Evolutionary conservation across 2,329 filamentous ascomycete genomes (phyloP).

Genomic region (Penicillium sp.): DNA sequence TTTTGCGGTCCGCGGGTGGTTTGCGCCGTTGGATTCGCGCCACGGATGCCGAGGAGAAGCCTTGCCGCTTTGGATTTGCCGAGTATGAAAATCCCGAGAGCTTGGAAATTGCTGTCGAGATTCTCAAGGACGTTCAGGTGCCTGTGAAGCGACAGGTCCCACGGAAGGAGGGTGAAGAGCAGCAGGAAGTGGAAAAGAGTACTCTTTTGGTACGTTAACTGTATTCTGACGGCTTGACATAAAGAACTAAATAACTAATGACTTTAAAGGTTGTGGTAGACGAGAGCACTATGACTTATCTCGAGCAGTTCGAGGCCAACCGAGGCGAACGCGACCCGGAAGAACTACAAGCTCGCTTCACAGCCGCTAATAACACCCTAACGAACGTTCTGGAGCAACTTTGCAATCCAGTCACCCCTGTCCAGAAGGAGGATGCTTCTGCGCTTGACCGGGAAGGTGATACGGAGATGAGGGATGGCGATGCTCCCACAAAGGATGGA

Average conservation of each 20-base stretch:
- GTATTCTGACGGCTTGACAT: no score
- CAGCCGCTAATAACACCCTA: slow-evolving; percentile 66
- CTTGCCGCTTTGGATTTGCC: slow-evolving; percentile 88
- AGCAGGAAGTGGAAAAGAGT: slow-evolving; percentile 61
- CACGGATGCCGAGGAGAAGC: slow-evolving; percentile 74
- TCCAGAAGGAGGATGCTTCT: slow-evolving; percentile 45
- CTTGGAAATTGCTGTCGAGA: slow-evolving; percentile 77
- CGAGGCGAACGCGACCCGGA: slow-evolving; percentile 62
- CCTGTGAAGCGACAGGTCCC: slow-evolving; percentile 71
- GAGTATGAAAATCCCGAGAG: slow-evolving; percentile 92
- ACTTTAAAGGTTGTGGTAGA: slow-evolving; percentile 64
- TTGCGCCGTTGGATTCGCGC: slow-evolving; percentile 83
- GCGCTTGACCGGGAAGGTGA: slow-evolving; percentile 65
- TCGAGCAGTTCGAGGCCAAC: slow-evolving; percentile 74
- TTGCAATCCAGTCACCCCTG: slow-evolving; percentile 61
- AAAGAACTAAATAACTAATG: slow-evolving; percentile 16
- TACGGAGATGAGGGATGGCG: slow-evolving; percentile 63
- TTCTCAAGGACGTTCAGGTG: slow-evolving; percentile 77
- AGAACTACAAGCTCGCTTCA: slow-evolving; percentile 64
- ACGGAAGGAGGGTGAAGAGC: slow-evolving; percentile 43
- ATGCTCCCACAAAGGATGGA: slow-evolving; percentile 53
- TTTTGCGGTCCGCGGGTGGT: slow-evolving; percentile 73
- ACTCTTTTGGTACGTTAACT: slow-evolving; percentile 59
- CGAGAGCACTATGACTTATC: slow-evolving; percentile 75
- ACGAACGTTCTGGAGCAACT: slow-evolving; percentile 67